Conservation (phyloP, 2,329 filamentous ascomycete genomes). For the Allantophomopsis cytisporea region DNA sequence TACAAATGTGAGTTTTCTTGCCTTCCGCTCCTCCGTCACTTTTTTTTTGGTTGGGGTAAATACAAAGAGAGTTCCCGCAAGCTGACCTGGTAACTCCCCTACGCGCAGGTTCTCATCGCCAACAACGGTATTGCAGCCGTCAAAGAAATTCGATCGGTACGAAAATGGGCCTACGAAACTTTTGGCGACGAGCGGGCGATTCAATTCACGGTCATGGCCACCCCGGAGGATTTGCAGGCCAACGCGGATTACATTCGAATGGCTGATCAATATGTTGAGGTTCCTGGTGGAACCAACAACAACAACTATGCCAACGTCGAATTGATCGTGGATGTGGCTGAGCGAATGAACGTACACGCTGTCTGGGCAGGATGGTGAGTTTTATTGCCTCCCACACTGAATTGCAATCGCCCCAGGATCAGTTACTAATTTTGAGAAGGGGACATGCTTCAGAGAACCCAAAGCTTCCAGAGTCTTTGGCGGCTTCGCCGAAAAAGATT, state of each 20-base stretch:
- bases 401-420: constrained; percentile 3
- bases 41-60: background rate
- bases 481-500: constrained; percentile 94
- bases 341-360: constrained; percentile 96
- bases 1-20: constrained; percentile 61
- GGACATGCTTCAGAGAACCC: constrained; percentile 98
- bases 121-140: constrained; percentile 99
- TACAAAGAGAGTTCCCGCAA: background rate
- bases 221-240: constrained; percentile 89
- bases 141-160: constrained; percentile 97
- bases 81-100: constrained; percentile 7
- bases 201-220: constrained; percentile 99
- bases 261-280: constrained; percentile 99
- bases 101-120: constrained; percentile 76
- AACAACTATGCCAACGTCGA: constrained; percentile 99
- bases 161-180: constrained; percentile 99
- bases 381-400: background rate
- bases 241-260: constrained; percentile 99
- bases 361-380: constrained; percentile 97
- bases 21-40: too few relatives aligned
- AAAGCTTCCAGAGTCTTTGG: constrained; percentile 88
- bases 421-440: constrained; percentile 30
- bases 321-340: constrained; percentile 95
- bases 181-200: constrained; percentile 98
- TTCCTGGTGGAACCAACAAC: constrained; percentile 97